A percentile compares a stretch with the other conserved stretches of the same genome.
These are phyloP conservation scores for Diutina pseudorugosa DNA, from an alignment of 1,139 yeast species.

Conservation along the genomic window DNA sequence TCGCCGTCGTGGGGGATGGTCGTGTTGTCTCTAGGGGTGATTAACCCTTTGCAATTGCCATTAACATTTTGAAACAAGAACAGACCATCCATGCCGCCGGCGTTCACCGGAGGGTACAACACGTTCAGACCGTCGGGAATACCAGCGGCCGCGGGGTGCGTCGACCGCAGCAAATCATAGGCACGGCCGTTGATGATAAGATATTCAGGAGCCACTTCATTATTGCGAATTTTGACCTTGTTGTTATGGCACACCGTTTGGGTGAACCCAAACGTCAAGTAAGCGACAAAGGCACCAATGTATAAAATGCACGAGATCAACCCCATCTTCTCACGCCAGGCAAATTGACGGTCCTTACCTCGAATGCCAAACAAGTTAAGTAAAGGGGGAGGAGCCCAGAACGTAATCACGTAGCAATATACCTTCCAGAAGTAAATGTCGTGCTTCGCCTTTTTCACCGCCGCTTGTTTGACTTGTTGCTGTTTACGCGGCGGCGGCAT, in stretches of 20 bases:
- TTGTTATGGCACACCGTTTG: constrained; percentile 56
- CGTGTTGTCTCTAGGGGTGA: constrained; percentile 60
- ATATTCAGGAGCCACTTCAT: constrained; percentile 46
- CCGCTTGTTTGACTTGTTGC: constrained; percentile 5
- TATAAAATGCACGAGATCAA: constrained; percentile 62
- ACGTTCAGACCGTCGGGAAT: constrained; percentile 54
- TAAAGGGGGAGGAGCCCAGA: constrained; percentile 83
- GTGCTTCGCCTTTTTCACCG: constrained; percentile 7
- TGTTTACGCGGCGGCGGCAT: constrained; percentile 8
- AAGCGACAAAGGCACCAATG: constrained; percentile 73
- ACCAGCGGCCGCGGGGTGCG: constrained; percentile 77
- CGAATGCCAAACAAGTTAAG: constrained; percentile 65
- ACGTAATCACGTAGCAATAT: constrained; percentile 70
- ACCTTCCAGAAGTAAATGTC: constrained; percentile 62
- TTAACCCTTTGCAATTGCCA: constrained; percentile 78
- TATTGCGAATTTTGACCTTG: constrained; percentile 33
- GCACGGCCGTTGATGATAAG: constrained; percentile 75
- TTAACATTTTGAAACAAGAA: constrained; percentile 90
- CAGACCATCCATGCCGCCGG: constrained; percentile 85
- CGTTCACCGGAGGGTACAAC: constrained; percentile 73
- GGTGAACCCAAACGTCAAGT: constrained; percentile 85
- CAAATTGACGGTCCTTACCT: constrained; percentile 73
- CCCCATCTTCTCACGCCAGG: constrained; percentile 95
- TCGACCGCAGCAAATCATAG: constrained; percentile 55
- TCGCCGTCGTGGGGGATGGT: constrained; percentile 56